Base-by-base conservation (phyloP, 176 grass and related monocot genomes). In the Triticum urartu region DNA sequence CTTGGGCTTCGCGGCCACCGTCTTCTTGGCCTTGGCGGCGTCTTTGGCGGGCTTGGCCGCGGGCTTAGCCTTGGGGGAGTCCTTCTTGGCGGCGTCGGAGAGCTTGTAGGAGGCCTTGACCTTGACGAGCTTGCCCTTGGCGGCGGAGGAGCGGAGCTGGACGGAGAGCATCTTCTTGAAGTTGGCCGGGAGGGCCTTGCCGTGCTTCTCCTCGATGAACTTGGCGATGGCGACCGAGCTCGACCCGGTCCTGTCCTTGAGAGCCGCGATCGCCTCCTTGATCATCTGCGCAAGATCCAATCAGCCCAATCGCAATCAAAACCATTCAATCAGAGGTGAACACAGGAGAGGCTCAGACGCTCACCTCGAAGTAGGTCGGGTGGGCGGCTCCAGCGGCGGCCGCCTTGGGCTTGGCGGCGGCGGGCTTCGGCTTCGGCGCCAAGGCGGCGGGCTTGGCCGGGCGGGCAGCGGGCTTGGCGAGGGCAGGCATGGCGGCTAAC, bases 101-200 rank as follows among this genome's bases (percentile, higher is more conserved):
- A 97, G 89, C 94, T 94, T 99, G 90, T 94, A 99, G 6, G 97
- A 99, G n/a, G 92, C 90, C 92, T 96, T 99, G 77, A 99, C 89
- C 90, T 94, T 99, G 5, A 97, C 97, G 28, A 99, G 92, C 92
- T 91, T 97, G 9, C 94, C 97, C 85, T 97, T 99, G 32, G 88
- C 56, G 17, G 90, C 85, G 35, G 78, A 91, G 0, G 76, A 73
- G 17, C 82, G 90, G 40, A 99, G 68, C 60, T 93, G 90, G 56
- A 88, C 87, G 22, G 87, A 86, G 6, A 99, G 86, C 11, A 93
- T 91, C 87, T 93, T 99, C 92, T 90, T 96, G 89, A 83, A 99
- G 90, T 94, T 99, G 4, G 79, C 63, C 28, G 97, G 92, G 9
- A 99, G 87, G 0, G 88, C 54, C 18, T 83, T 84, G 30, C 91